Conservation (phyloP, 306 rosid genomes). For the Corylus avellana region DNA sequence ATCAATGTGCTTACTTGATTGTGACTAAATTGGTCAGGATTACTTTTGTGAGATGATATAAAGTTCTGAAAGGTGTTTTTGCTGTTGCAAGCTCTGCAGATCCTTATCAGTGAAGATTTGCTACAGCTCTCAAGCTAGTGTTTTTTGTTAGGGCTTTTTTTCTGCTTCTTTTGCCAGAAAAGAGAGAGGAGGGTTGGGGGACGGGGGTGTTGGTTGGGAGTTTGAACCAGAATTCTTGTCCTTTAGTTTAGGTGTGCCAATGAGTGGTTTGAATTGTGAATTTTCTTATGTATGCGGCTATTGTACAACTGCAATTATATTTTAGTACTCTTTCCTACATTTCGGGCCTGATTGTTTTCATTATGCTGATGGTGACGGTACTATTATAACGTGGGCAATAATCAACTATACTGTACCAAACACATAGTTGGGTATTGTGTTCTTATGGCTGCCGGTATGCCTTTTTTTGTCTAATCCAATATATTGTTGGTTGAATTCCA, state of each 20-base stretch:
- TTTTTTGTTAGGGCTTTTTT: neutral
- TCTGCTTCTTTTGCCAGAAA: neutral
- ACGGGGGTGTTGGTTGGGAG: neutral
- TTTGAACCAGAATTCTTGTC: neutral
- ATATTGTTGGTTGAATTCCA: neutral
- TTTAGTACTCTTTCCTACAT: no score
- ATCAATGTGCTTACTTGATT: neutral
- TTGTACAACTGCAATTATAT: neutral
- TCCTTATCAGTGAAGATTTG: constrained; percentile 1
- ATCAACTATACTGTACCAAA: neutral
- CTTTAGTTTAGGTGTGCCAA: neutral
- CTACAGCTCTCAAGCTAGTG: neutral
- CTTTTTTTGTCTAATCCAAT: neutral
- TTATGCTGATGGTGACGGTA: neutral
- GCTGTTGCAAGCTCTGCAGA: constrained; percentile 3
- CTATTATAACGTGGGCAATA: neutral
- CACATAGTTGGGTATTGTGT: neutral
- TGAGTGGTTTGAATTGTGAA: neutral
- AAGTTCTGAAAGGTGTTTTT: neutral
- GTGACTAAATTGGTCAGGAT: constrained; percentile 12
- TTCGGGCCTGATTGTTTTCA: neutral
- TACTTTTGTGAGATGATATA: constrained; percentile 5
- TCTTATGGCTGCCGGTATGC: neutral
- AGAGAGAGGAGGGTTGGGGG: neutral
- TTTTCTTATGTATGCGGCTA: neutral